A percentile compares a stretch with the other conserved stretches of the same genome.
Conservation (phyloP, 2,329 filamentous ascomycete species). For the Hymenoscyphus repandus region DNA sequence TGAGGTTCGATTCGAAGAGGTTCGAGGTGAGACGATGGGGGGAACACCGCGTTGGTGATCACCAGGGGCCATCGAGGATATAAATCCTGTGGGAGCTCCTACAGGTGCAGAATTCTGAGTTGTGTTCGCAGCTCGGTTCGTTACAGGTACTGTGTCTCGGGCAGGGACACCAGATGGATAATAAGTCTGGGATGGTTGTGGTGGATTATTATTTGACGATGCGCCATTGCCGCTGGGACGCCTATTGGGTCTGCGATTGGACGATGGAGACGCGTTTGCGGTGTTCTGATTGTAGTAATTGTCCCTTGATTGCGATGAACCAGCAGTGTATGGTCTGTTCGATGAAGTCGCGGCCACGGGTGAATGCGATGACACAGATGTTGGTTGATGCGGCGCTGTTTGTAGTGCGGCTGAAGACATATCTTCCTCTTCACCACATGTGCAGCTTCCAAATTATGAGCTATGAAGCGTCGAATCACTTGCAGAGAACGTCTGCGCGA, state of each 20-base stretch:
- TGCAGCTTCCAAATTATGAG: conserved; percentile 5
- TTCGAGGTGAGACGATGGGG: conserved; percentile 72
- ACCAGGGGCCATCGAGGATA: conserved; percentile 32
- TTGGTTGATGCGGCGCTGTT: conserved; percentile 49
- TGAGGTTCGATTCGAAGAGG: conserved; percentile 63
- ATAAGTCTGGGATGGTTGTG: conserved; percentile 23
- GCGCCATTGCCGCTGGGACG: conserved; percentile 47
- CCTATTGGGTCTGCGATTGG: conserved; percentile 46
- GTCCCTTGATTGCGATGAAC: conserved; percentile 49
- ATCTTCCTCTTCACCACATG: conserved; percentile 32
- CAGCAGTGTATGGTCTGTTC: conserved; percentile 48
- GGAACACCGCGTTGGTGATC: conserved; percentile 57
- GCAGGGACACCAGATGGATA: conserved; percentile 24
- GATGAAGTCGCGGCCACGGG: conserved; percentile 41
- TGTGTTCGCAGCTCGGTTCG: conserved; percentile 29
- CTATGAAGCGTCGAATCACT: not conserved
- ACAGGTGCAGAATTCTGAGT: conserved; percentile 16
- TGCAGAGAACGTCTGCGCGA: not conserved
- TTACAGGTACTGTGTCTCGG: conserved; percentile 15
- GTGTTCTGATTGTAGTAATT: conserved; percentile 41
- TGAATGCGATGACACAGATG: conserved; percentile 42
- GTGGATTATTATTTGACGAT: conserved; percentile 24
- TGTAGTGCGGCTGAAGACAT: conserved; percentile 63
- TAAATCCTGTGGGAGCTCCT: not conserved
- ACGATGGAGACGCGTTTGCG: conserved; percentile 41